Evolutionary conservation across 495 filamentous ascomycete genomes (phyloP), one percentile per base, ranked within the genome.

Genomic region (Corynascus novoguineensis): DNA sequence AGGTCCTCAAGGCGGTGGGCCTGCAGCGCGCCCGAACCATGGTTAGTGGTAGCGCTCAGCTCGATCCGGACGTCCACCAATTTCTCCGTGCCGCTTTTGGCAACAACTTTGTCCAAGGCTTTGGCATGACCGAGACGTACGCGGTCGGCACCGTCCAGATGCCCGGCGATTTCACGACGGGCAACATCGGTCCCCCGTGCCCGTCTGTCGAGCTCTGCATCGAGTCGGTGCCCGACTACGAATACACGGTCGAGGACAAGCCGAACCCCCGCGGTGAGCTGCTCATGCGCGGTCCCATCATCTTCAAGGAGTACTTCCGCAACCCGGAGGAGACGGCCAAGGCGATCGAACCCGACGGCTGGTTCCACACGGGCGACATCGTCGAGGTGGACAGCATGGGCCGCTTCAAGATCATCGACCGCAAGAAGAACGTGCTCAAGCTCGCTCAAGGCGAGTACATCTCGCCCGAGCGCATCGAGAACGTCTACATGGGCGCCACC

Each of bases 371-470:
- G 1, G 93, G 93, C 21, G 93, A 98, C 64, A 92, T 98, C 44
- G 86, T 82, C 65, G 79, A 81, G 17, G 75, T 98, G 27, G 93
- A 98, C 68, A 82, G 83, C 50, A 71, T 86, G 64, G 93, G 93
- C 55, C 88, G 95, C 54, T 88, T 97, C 75, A 83, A 82, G 63
- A 92, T 98, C 71, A 86, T 98, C 64, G 93, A 98, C 73, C 90
- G 93, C 60, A 86, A 90, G 65, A 98, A 98, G 86, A 97, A 98
- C 72, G 88, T 97, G 15, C 85, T 98, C 66, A 98, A 98, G 81
- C 82, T 98, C 41, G 87, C 93, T 0, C 93, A 98, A 70, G 93
- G 93, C 69, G 93, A 98, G 76, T 98, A 98, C 71, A 89, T 98
- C 63, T 97, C 91, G 28, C 93, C 93, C 24, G 93, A 98, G 75